These are phyloP conservation scores for Madurella mycetomatis DNA, from an alignment of 2,329 filamentous ascomycete genomes.

Conservation along the genomic window DNA sequence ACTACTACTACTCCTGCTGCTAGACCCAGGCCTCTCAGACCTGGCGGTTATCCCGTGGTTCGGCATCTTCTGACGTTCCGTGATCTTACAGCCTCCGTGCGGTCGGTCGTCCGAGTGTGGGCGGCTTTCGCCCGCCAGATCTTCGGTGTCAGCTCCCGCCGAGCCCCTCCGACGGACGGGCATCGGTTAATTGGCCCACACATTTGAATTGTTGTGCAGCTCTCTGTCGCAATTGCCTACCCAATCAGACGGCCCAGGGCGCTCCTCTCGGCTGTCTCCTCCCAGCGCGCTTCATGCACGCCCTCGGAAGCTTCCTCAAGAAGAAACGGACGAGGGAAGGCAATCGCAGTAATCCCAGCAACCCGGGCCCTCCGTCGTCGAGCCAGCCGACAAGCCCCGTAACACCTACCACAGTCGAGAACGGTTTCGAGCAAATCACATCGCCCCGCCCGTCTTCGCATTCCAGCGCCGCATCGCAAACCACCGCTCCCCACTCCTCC, in stretches of 20 bases:
- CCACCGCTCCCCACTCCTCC: slow-evolving; percentile 21
- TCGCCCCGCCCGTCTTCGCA: slow-evolving; percentile 30
- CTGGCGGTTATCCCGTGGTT: neutral
- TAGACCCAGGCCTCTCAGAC: neutral
- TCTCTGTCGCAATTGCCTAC: slow-evolving; percentile 14
- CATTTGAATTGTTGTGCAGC: slow-evolving; percentile 24
- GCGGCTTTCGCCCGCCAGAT: neutral
- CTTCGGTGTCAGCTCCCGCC: slow-evolving; percentile 12
- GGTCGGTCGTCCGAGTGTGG: neutral
- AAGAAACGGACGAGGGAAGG: slow-evolving; percentile 98
- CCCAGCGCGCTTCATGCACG: slow-evolving; percentile 56
- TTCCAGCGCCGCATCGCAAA: slow-evolving; percentile 21
- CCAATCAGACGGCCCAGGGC: slow-evolving; percentile 26
- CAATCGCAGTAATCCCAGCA: slow-evolving; percentile 26
- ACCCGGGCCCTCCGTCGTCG: slow-evolving; percentile 62
- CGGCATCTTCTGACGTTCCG: neutral
- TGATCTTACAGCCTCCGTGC: neutral
- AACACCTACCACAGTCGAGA: slow-evolving; percentile 50
- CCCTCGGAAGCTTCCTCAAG: slow-evolving; percentile 68
- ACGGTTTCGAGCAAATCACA: slow-evolving; percentile 45
- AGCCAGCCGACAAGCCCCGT: slow-evolving; percentile 62
- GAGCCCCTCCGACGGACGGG: slow-evolving; percentile 12
- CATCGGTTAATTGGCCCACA: slow-evolving; percentile 22
- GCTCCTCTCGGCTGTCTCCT: slow-evolving; percentile 18
- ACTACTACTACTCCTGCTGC: neutral